phyloP scores from a whole-genome alignment of 129 eudicot species.

The Erigeron canadensis region DNA sequence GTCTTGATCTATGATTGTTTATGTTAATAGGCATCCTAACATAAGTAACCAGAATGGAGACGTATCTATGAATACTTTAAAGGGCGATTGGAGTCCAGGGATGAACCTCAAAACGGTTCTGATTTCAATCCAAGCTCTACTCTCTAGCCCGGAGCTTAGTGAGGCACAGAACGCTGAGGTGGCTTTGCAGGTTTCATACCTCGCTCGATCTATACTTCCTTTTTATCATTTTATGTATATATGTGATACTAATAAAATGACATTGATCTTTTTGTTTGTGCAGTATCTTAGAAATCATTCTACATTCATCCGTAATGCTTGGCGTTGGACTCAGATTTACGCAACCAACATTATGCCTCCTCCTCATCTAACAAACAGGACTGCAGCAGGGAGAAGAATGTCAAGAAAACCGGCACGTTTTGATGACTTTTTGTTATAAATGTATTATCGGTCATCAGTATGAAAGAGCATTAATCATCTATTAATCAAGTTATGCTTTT shows the following conservation, averaged over 20 bases:
- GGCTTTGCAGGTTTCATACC: constrained; percentile 15
- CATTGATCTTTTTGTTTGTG: background rate
- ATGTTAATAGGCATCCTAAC: constrained; percentile 25
- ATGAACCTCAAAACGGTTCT: constrained; percentile 16
- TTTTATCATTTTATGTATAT: too few relatives aligned
- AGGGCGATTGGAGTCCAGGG: constrained; percentile 19
- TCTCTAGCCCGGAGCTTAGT: constrained; percentile 15
- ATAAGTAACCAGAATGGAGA: constrained; percentile 22
- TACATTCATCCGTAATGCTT: constrained; percentile 14
- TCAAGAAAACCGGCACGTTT: background rate
- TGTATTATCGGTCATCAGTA: background rate
- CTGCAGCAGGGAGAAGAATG: background rate
- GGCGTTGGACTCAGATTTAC: constrained; percentile 7
- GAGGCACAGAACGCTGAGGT: constrained; percentile 25
- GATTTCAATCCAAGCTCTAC: constrained; percentile 7
- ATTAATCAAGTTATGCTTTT: too few relatives aligned
- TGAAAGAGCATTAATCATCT: too few relatives aligned
- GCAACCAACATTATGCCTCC: background rate
- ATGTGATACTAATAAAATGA: background rate
- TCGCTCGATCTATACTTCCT: background rate
- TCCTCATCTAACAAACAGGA: background rate
- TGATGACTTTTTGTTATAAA: constrained; percentile 8
- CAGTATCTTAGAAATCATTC: constrained; percentile 7
- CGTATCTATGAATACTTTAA: constrained; percentile 3
- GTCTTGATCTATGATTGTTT: background rate